Conservation (phyloP, 495 filamentous ascomycete species). For the Lepidopterella palustris region DNA sequence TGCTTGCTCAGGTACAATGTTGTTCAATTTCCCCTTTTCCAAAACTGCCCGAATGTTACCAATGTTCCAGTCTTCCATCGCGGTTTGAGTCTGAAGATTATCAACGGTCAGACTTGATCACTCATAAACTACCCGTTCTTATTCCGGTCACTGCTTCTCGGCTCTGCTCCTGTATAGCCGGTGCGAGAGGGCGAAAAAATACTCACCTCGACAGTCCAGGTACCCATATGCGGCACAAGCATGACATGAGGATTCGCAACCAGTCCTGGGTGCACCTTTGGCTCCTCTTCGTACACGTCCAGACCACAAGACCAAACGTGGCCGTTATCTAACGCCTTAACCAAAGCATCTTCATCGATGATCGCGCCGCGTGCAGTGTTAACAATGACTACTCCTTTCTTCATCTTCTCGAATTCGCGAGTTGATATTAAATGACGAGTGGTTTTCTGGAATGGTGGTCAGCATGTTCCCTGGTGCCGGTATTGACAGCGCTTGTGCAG, state of each 20-base stretch:
- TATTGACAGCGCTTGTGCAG: not conserved
- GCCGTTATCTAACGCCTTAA: constrained; percentile 54
- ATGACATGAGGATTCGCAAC: constrained; percentile 54
- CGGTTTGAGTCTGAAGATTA: constrained; percentile 46
- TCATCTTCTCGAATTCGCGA: constrained; percentile 61
- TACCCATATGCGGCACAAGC: constrained; percentile 65
- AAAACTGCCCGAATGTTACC: constrained; percentile 53
- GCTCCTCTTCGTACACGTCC: constrained; percentile 67
- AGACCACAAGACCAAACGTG: constrained; percentile 56
- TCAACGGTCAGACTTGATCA: not conserved
- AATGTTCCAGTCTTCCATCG: constrained; percentile 62
- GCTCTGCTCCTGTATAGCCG: not conserved
- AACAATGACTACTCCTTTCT: constrained; percentile 62
- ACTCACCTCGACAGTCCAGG: constrained; percentile 57
- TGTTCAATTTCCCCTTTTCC: constrained; percentile 50
- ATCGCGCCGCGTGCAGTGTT: constrained; percentile 66
- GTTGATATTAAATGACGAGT: constrained; percentile 62
- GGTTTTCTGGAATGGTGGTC: constrained; percentile 41
- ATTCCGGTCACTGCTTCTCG: not conserved
- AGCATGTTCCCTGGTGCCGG: not conserved
- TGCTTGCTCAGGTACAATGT: constrained; percentile 53
- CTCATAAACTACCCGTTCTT: not conserved
- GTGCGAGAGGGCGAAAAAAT: not conserved
- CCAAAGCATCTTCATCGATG: constrained; percentile 65
- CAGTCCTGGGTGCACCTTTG: constrained; percentile 56